Conservation (phyloP, 768 basidiomycete species). For the Suillus bovinus region DNA sequence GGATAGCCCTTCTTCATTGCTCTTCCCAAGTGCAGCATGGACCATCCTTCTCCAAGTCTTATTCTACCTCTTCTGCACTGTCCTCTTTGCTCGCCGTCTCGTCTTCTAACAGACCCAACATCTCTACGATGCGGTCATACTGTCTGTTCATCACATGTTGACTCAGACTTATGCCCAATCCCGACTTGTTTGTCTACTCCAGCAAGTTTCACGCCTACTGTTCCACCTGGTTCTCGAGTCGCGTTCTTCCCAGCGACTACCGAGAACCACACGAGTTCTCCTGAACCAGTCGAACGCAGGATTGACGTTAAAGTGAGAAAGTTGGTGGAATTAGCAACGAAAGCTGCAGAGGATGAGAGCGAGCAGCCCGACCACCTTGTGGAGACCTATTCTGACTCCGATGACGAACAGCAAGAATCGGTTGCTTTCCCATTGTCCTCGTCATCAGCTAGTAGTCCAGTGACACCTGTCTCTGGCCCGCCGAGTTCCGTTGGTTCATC, state of each 20-base stretch:
- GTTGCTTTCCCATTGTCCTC: constrained; percentile 18
- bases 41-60: neutral
- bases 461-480: constrained; percentile 24
- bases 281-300: neutral
- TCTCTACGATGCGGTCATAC: constrained; percentile 84
- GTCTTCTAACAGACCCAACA: constrained; percentile 45
- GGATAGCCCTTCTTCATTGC: neutral
- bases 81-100: constrained; percentile 46
- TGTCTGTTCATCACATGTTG: constrained; percentile 62
- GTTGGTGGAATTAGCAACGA: constrained; percentile 46
- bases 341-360: constrained; percentile 16
- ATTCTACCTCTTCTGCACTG: constrained; percentile 50
- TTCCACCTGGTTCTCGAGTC: constrained; percentile 42
- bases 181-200: constrained; percentile 32
- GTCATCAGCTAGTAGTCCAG: constrained; percentile 35
- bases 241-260: constrained; percentile 36
- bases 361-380: constrained; percentile 15
- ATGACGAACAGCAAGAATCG: constrained; percentile 21
- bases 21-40: neutral
- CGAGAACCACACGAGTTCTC: constrained; percentile 15
- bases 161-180: constrained; percentile 33
- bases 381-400: constrained; percentile 26
- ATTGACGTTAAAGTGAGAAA: constrained; percentile 62
- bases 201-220: constrained; percentile 32
- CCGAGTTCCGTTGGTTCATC: constrained; percentile 1